phyloP scores from a whole-genome alignment of 208 protist species.

The Wallacemonas sp. region DNA sequence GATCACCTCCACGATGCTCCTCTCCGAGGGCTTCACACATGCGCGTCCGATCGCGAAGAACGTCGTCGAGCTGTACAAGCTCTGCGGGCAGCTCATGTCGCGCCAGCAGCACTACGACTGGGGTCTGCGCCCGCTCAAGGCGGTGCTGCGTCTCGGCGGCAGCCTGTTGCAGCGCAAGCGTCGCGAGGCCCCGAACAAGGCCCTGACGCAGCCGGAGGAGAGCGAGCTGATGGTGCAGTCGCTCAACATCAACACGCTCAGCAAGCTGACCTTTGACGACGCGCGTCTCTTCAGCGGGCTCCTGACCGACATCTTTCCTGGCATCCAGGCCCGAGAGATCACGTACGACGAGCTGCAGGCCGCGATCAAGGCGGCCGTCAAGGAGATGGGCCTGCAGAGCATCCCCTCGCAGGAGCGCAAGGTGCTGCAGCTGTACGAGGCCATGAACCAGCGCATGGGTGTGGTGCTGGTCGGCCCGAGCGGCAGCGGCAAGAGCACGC shows the following conservation, averaged over 20 bases:
- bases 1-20: slow-evolving; percentile 95
- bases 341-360: slow-evolving; percentile 83
- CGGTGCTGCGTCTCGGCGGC: slow-evolving; percentile 95
- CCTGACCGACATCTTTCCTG: slow-evolving; percentile 89
- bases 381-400: slow-evolving; percentile 64
- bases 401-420: slow-evolving; percentile 84
- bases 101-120: slow-evolving; percentile 98
- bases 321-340: slow-evolving; percentile 61
- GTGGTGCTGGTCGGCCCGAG: slow-evolving; percentile 94
- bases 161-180: slow-evolving; percentile 80
- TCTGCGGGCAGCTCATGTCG: slow-evolving; percentile 97
- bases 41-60: slow-evolving; percentile 85
- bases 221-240: slow-evolving; percentile 93
- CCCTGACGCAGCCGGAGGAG: slow-evolving; percentile 86
- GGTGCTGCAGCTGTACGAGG: slow-evolving; percentile 94
- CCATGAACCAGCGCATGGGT: slow-evolving; percentile 93
- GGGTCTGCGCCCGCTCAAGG: slow-evolving; percentile 96
- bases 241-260: slow-evolving; percentile 97
- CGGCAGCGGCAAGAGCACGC: slow-evolving; percentile 93
- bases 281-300: slow-evolving; percentile 95
- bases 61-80: slow-evolving; percentile 89
- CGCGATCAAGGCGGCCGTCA: slow-evolving; percentile 72
- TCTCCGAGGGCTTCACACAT: slow-evolving; percentile 91
- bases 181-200: slow-evolving; percentile 56
- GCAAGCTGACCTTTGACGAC: slow-evolving; percentile 97